Evolutionary conservation across 1,284 basidiomycete genomes (phyloP), one percentile per base, ranked within the genome.

Genomic region (Microbotryum silenes-acaulis): DNA sequence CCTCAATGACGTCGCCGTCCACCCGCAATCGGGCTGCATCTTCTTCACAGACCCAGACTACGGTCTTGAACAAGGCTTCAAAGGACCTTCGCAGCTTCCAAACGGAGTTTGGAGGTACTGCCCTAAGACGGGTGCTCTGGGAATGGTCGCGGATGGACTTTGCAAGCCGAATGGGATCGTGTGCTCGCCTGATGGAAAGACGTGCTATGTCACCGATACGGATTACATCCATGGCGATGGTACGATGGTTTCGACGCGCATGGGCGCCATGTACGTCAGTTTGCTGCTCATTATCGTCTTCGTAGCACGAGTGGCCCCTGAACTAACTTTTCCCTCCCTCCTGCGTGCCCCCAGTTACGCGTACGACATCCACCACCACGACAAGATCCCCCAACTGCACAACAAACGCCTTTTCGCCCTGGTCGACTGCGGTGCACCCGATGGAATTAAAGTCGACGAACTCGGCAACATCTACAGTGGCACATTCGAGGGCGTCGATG

Each of bases 71-170:
- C 81, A 83, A 68, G 75, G 79, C 55, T 89, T 89, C 79, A 81
- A 86, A 56, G 81, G 83, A 0, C 66, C 74, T 0, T 85, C 85
- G 2, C 77, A 82, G 48, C 72, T 89, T 49, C 86, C 85, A 4
- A 82, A 81, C 54, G 87, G 88, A 70, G 85, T 88, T 3, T 89
- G 89, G 70, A 79, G 83, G 14, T 83, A 87, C 65, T 82, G 88
- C 70, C 82, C 83, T 12, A 77, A 77, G 10, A 85, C 82, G 0
- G 80, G 85, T 10, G 75, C 79, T 20, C 80, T 89, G 3, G 80
- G 81, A 6, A 84, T 86, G 4, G 83, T 88, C 3, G 85, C 87
- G 0, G 85, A 87, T 64, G 83, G 82, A 37, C 84, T 88, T 69
- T 61, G 71, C 51, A 70, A 73, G 61, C 74, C 78, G 56, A 85